These are phyloP conservation scores for Hypoxylon sp. DNA, from an alignment of 2,329 filamentous ascomycete genomes.

Conservation along the genomic window DNA sequence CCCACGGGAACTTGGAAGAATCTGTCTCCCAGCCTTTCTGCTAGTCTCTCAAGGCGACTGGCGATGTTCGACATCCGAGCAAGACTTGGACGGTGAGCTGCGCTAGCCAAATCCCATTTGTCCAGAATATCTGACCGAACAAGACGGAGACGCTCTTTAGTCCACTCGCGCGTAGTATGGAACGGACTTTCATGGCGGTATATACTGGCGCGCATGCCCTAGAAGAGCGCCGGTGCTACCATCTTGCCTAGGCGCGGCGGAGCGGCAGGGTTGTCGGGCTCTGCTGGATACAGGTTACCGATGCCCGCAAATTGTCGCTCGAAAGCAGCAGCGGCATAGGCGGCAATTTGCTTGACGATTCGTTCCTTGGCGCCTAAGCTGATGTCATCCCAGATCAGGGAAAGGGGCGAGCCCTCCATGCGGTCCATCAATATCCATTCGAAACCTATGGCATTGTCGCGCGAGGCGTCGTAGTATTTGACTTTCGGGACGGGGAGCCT, in stretches of 20 bases:
- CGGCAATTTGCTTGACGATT: constrained; percentile 43
- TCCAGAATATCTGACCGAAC: constrained; percentile 33
- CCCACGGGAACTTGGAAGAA: constrained; percentile 24
- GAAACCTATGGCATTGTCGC: constrained; percentile 40
- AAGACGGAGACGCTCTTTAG: constrained; percentile 30
- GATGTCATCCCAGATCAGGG: constrained; percentile 39
- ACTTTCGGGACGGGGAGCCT: constrained; percentile 40
- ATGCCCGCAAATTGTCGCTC: constrained; percentile 37
- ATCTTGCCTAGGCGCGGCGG: constrained; percentile 35
- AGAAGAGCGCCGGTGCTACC: constrained; percentile 44
- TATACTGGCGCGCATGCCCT: constrained; percentile 37
- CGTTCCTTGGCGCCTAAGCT: constrained; percentile 37
- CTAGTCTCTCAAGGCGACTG: constrained; percentile 33
- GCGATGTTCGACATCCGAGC: constrained; percentile 31
- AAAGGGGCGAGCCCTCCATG: constrained; percentile 40
- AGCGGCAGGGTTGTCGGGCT: background rate
- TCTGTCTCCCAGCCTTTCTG: constrained; percentile 28
- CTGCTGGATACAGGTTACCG: constrained; percentile 41
- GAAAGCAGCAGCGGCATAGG: constrained; percentile 35
- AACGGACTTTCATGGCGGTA: constrained; percentile 31
- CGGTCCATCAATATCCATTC: constrained; percentile 46
- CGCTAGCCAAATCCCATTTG: constrained; percentile 1
- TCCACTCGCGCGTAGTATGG: constrained; percentile 34
- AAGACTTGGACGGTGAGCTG: constrained; percentile 15
- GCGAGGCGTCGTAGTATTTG: constrained; percentile 31